Evolutionary conservation across 768 basidiomycete species (phyloP), one percentile per base, ranked within the genome.

Genomic region (Zangia roseola): DNA sequence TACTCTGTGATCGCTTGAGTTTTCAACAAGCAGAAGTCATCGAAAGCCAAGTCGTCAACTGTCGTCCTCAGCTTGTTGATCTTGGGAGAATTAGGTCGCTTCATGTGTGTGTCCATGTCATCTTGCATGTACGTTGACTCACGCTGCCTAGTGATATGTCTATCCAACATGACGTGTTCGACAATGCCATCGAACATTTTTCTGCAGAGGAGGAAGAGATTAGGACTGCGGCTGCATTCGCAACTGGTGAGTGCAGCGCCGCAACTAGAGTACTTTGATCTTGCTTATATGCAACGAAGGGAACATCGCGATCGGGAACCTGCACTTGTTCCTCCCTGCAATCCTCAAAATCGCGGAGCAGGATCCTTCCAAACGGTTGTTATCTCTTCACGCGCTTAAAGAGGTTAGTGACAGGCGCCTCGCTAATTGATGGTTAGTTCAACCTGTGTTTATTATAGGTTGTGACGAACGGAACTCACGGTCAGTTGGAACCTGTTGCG

Each of bases 231-330:
- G 94, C 95, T 30, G 92, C 97, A 0, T 97, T 97, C 59, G 91
- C 97, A 43, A 90, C 90, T 28, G 92, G 92, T 86, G 58, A 50
- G 78, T 61, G 19, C 25, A 42, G 16, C 5, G 14, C 36, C 43
- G 17, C 31, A 10, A 6, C 23, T 14, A 3, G 12, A 21, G 17
- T 26, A 24, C 28, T 24, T 40, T n/a, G 10, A 24, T 12, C 35
- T 26, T 30, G 13, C 41, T 52, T 17, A 53, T 20, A 21, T 42
- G 21, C 39, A 8, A 21, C 26, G n/a, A 50, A 88, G 94, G 94
- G 31, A 98, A 97, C 64, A 90, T 99, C 42, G 91, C 94, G 12
- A 94, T 97, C 34, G 97, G 97, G 5, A 95, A 92, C 59, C 74
- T 94, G 20, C 81, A 83, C 12, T 81, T 85, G 59, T 97, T 93